Percentiles rank a stretch among this genome's conserved stretches.
These are phyloP conservation scores for Neonectria sp. DNA, from an alignment of 2,329 filamentous ascomycete genomes.

Conservation along the genomic window DNA sequence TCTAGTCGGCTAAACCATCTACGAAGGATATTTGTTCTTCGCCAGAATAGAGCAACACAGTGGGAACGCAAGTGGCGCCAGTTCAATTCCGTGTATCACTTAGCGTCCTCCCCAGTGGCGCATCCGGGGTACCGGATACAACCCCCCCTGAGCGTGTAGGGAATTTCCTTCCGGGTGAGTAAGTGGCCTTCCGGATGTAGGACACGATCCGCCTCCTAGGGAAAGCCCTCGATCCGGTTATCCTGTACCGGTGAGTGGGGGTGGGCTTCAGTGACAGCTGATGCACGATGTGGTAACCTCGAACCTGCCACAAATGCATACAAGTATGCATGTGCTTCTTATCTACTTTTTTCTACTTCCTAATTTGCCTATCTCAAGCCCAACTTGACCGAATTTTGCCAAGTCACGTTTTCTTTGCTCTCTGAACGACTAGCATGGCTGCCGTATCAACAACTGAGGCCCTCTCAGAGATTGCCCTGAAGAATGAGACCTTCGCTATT, in stretches of 20 bases:
- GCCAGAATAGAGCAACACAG: too few species aligned
- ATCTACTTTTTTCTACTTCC: not conserved
- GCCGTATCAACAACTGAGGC: too few species aligned
- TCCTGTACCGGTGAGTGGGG: too few species aligned
- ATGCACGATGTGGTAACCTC: not conserved
- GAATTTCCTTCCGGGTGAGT: not conserved
- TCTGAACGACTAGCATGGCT: too few species aligned
- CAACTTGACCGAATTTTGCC: too few species aligned
- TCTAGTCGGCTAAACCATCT: too few species aligned
- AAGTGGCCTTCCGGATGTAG: not conserved
- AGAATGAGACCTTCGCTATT: not conserved
- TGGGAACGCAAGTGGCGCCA: too few species aligned
- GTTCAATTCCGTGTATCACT: not conserved
- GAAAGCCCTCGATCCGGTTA: constrained; percentile 1
- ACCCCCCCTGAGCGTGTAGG: not conserved
- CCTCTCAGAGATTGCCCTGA: not conserved
- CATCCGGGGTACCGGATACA: not conserved
- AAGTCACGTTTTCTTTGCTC: not conserved
- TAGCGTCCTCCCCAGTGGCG: not conserved
- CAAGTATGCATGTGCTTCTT: not conserved
- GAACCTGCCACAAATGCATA: not conserved
- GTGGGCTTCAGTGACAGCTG: not conserved
- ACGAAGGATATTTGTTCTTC: too few species aligned
- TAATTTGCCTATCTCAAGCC: not conserved
- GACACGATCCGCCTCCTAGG: not conserved